A percentile compares a stretch with the other conserved stretches of the same genome.
Evolutionary conservation across 2,329 filamentous ascomycete species (phyloP).

Genomic region (Penicillium sp.): DNA sequence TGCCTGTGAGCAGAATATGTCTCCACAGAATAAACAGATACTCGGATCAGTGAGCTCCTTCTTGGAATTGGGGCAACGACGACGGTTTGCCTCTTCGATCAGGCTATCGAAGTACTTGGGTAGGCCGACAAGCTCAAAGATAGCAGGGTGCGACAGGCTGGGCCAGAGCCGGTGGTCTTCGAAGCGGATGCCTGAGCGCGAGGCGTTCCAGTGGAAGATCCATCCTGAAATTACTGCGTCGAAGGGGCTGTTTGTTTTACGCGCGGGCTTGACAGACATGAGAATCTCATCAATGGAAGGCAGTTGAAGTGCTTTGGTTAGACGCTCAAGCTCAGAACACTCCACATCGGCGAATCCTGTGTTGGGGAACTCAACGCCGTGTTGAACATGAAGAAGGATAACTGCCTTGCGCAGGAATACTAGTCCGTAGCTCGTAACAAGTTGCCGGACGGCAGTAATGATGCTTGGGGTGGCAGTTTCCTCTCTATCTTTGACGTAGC

Average conservation of each 20-base stretch:
- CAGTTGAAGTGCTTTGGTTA: slow-evolving; percentile 71
- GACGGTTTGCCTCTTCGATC: slow-evolving; percentile 84
- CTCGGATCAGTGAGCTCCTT: slow-evolving; percentile 89
- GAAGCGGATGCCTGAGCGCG: slow-evolving; percentile 31
- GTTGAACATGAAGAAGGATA: slow-evolving; percentile 81
- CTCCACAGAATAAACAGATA: slow-evolving; percentile 90
- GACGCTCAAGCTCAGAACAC: slow-evolving; percentile 74
- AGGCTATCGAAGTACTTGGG: slow-evolving; percentile 89
- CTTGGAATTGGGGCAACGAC: slow-evolving; percentile 81
- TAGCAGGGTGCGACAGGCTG: slow-evolving; percentile 74
- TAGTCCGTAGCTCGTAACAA: slow-evolving; percentile 78
- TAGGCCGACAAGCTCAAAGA: slow-evolving; percentile 89
- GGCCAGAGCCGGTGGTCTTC: slow-evolving; percentile 41
- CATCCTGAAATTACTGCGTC: slow-evolving; percentile 63
- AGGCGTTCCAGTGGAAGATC: slow-evolving; percentile 56
- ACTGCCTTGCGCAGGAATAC: slow-evolving; percentile 81
- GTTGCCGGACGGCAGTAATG: slow-evolving; percentile 34
- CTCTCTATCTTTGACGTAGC: slow-evolving; percentile 39
- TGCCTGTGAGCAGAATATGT: slow-evolving; percentile 93
- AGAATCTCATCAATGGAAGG: slow-evolving; percentile 80
- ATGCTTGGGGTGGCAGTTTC: slow-evolving; percentile 33
- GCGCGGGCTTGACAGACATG: slow-evolving; percentile 50
- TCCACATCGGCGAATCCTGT: slow-evolving; percentile 63
- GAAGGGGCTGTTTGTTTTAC: slow-evolving; percentile 42
- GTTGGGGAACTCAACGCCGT: slow-evolving; percentile 81